phyloP scores from a whole-genome alignment of 2,329 filamentous ascomycete genomes.

The Didymella arachidicola region DNA sequence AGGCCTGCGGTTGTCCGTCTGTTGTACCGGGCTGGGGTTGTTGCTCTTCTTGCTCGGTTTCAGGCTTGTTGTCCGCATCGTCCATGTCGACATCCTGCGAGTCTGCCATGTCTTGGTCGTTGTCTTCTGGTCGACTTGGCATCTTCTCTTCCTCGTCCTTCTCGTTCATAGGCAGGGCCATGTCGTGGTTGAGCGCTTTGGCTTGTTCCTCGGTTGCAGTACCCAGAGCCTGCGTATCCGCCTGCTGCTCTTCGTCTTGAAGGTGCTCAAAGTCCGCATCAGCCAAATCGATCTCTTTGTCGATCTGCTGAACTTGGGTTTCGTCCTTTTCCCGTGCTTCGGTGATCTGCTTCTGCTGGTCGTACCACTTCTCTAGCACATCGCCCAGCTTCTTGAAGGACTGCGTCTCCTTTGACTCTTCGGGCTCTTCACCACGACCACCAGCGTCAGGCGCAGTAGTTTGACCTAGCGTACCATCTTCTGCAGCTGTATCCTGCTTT shows the following conservation, averaged over 20 bases:
- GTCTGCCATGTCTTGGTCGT: slow-evolving; percentile 38
- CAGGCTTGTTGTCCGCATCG: slow-evolving; percentile 44
- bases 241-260: slow-evolving; percentile 78
- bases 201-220: slow-evolving; percentile 87
- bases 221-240: slow-evolving; percentile 92
- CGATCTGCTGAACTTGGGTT: slow-evolving; percentile 57
- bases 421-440: slow-evolving; percentile 48
- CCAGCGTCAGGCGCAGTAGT: slow-evolving; percentile 47
- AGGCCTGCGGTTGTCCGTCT: slow-evolving; percentile 52
- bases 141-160: slow-evolving; percentile 57
- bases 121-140: slow-evolving; percentile 45
- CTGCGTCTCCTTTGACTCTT: slow-evolving; percentile 61
- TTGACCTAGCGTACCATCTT: slow-evolving; percentile 62
- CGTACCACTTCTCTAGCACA: slow-evolving; percentile 90
- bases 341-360: slow-evolving; percentile 81
- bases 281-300: slow-evolving; percentile 73
- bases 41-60: slow-evolving; percentile 37
- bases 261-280: slow-evolving; percentile 93
- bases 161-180: slow-evolving; percentile 76
- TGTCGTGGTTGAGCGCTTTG: slow-evolving; percentile 83
- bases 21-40: slow-evolving; percentile 39
- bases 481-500: slow-evolving; percentile 68
- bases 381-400: slow-evolving; percentile 96
- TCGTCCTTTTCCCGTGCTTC: slow-evolving; percentile 57
- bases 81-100: slow-evolving; percentile 54